These are phyloP conservation scores for Umbilicaria muhlenbergii DNA, from an alignment of 495 filamentous ascomycete genomes.

Conservation along the genomic window DNA sequence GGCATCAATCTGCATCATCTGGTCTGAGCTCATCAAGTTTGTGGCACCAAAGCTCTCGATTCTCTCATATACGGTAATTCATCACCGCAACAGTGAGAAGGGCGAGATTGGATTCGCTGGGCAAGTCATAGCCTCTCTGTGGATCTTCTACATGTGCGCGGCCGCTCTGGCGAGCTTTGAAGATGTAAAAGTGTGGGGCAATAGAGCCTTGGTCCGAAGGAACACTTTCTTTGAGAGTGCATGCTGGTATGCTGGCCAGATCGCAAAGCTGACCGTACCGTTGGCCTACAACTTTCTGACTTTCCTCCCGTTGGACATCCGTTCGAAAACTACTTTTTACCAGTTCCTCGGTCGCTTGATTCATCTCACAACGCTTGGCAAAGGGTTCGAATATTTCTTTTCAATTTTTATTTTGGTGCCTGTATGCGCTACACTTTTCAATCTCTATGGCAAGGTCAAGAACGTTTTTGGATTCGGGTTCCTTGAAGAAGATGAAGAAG, in stretches of 20 bases:
- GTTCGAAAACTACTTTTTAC: constrained; percentile 64
- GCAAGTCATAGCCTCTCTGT: constrained; percentile 67
- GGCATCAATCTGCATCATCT: constrained; percentile 71
- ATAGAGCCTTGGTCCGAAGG: constrained; percentile 73
- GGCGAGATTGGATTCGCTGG: constrained; percentile 67
- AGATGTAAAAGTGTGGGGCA: constrained; percentile 89
- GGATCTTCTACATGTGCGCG: constrained; percentile 88
- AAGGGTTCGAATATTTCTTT: constrained; percentile 77
- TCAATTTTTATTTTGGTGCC: constrained; percentile 75
- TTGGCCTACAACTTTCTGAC: constrained; percentile 92
- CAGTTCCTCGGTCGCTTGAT: constrained; percentile 71
- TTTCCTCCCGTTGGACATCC: constrained; percentile 54
- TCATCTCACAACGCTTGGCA: constrained; percentile 67
- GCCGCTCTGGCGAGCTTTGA: constrained; percentile 73
- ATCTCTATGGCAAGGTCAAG: constrained; percentile 70
- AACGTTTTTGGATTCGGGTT: constrained; percentile 62
- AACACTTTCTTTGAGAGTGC: constrained; percentile 85
- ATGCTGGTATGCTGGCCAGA: constrained; percentile 85
- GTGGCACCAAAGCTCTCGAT: constrained; percentile 60
- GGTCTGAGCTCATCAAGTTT: constrained; percentile 79
- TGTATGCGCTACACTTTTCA: constrained; percentile 68
- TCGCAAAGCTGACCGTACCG: constrained; percentile 80
- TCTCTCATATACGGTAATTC: constrained; percentile 71
- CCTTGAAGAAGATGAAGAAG: constrained; percentile 53
- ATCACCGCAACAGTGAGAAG: constrained; percentile 48